Evolutionary conservation across 192 early-diverging fungal species (phyloP), one percentile per base, ranked within the genome.

Genomic region (Geranomyces variabilis): DNA sequence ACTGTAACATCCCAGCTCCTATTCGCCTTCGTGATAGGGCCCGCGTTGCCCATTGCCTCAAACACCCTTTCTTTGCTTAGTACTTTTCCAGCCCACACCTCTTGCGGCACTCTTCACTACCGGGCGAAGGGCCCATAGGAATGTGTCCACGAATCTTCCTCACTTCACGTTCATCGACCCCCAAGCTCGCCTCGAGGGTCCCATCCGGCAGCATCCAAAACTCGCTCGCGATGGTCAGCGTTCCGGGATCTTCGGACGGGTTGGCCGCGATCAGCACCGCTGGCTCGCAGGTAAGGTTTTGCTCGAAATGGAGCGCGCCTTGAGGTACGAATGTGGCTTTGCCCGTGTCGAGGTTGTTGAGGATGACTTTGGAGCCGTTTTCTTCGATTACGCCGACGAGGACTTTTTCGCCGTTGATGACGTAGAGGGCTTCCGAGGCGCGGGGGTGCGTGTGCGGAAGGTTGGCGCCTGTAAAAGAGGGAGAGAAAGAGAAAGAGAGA

Each of bases 181-280:
- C 58, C 29, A 60, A 1, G 58, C 29, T 34, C 21, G 58, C 58
- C 31, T 60, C 58, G 31, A 60, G 58, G 58, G 58, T 60, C 4
- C 58, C 58, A 60, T 60, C 22, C 9, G 58, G 58, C 2, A 60
- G 58, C 58, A 60, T 60, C 58, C 58, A 60, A 29, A 60, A 60
- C 31, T 60, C 58, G 22, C 21, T 31, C 17, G 28, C 58, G 17
- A 60, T 60, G 8, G 58, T 60, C 28, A 60, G 58, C 29, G 58
- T 60, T 30, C 58, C 58, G 2, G 58, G 58, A 19, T 60, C 58
- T 19, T 60, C 58, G 6, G 17, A 28, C 21, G 17, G 15, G 58
- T 60, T 60, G 22, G 58, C 58, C 5, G 58, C 58, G 31, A 60
- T 60, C 29, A 60, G 29, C 4, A 34, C 31, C 8, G 31, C 58